phyloP scores from a whole-genome alignment of 257 asterid genomes.

The Solanum okadae region DNA sequence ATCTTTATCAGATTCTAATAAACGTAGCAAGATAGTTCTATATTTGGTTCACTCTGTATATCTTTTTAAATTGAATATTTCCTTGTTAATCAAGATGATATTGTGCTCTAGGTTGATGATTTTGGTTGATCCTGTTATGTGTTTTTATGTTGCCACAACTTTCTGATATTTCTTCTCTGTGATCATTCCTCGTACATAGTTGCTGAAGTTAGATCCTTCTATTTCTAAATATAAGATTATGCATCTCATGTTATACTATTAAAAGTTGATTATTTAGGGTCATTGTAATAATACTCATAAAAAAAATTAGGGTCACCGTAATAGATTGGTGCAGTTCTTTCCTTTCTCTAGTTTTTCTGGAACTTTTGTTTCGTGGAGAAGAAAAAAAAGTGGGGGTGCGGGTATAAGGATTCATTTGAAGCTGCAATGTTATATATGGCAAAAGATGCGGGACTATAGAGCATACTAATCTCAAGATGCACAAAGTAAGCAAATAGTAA shows the following conservation, averaged over 20 bases:
- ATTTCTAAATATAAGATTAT: neutral
- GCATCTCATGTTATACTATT: neutral
- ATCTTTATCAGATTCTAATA: slow-evolving; percentile 31
- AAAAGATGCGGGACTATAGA: neutral
- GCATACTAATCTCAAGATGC: neutral
- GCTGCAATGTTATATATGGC: neutral
- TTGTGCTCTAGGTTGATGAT: neutral
- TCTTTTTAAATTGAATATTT: neutral
- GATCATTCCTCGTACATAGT: neutral
- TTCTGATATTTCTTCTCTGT: neutral
- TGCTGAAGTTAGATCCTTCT: neutral
- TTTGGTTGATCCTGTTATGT: neutral
- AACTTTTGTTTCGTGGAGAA: neutral
- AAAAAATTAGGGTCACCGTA: too few relatives aligned
- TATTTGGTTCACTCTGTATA: neutral
- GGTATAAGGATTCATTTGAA: neutral
- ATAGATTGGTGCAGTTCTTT: neutral
- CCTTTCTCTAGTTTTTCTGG: neutral
- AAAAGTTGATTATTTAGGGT: neutral
- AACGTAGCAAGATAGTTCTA: slow-evolving; percentile 24
- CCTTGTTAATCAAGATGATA: neutral
- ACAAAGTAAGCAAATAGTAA: neutral
- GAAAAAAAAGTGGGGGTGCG: neutral
- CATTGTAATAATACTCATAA: neutral
- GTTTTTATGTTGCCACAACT: neutral